A percentile compares a stretch with the other conserved stretches of the same genome.
Evolutionary conservation across 805 yeast genomes (phyloP).

Genomic region (Saturnispora bothae): DNA sequence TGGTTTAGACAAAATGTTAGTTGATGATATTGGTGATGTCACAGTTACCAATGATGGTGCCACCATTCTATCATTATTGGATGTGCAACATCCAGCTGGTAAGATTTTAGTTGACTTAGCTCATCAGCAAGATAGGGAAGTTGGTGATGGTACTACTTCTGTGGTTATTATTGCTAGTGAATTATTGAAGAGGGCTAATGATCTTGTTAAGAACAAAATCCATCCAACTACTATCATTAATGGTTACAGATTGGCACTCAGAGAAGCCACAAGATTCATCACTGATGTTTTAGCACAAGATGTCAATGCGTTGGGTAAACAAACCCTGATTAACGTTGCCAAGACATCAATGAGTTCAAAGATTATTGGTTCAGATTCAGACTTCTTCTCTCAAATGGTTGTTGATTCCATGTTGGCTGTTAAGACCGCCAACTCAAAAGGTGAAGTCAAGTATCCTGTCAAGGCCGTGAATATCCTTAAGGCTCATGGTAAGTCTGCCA

Average conservation of each 20-base stretch:
- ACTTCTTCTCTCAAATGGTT: conserved; percentile 79
- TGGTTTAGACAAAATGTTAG: conserved; percentile 96
- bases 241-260: conserved; percentile 87
- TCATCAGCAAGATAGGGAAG: conserved; percentile 97
- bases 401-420: conserved; percentile 95
- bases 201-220: conserved; percentile 81
- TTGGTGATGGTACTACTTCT: conserved; percentile 86
- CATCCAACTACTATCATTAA: conserved; percentile 98
- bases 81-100: conserved; percentile 98
- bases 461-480: conserved; percentile 93
- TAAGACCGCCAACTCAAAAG: conserved; percentile 77
- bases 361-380: conserved; percentile 89
- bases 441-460: conserved; percentile 87
- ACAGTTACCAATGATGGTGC: conserved; percentile 99
- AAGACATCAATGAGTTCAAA: conserved; percentile 96
- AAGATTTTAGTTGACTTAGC: conserved; percentile 94
- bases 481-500: conserved; percentile 91
- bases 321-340: conserved; percentile 81
- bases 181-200: conserved; percentile 84
- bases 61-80: conserved; percentile 78
- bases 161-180: conserved; percentile 96
- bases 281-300: conserved; percentile 74
- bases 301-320: conserved; percentile 72
- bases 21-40: conserved; percentile 98
- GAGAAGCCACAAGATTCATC: conserved; percentile 82